A percentile compares a stretch with the other conserved stretches of the same genome.
Evolutionary conservation across 495 filamentous ascomycete species (phyloP).

Genomic region (Hypoxylon intermedium): DNA sequence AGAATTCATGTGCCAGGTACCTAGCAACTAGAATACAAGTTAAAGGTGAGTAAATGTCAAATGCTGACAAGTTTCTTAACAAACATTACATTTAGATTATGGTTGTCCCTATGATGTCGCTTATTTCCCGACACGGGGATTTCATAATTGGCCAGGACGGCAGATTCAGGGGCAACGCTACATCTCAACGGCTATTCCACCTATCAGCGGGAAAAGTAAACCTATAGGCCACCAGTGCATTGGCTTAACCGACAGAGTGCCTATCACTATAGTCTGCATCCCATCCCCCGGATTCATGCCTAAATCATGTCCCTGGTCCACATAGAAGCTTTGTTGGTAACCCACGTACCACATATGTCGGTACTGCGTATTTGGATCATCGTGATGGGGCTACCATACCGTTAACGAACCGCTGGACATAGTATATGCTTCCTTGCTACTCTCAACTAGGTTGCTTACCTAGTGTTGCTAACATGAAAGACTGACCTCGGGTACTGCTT

Average conservation of each 20-base stretch:
- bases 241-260: neutral
- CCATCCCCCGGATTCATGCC: slow-evolving; percentile 19
- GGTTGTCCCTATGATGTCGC: neutral
- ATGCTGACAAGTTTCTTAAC: no score
- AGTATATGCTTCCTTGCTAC: no score
- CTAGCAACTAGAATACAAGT: no score
- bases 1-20: no score
- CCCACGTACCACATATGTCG: neutral
- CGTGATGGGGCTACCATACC: no score
- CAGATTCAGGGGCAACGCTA: neutral
- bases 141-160: slow-evolving; percentile 7
- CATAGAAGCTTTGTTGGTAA: neutral
- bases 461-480: neutral
- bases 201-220: neutral
- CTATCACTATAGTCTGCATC: neutral
- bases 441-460: no score
- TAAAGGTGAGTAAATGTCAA: no score
- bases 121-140: slow-evolving; percentile 1
- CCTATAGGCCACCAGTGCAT: neutral
- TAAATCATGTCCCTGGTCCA: slow-evolving; percentile 12
- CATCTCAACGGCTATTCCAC: neutral
- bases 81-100: no score
- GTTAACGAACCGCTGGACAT: no score
- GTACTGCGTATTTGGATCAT: neutral
- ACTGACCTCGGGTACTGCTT: slow-evolving; percentile 34